phyloP scores from a whole-genome alignment of 2,329 filamentous ascomycete genomes.

The Bipolaris oryzae region DNA sequence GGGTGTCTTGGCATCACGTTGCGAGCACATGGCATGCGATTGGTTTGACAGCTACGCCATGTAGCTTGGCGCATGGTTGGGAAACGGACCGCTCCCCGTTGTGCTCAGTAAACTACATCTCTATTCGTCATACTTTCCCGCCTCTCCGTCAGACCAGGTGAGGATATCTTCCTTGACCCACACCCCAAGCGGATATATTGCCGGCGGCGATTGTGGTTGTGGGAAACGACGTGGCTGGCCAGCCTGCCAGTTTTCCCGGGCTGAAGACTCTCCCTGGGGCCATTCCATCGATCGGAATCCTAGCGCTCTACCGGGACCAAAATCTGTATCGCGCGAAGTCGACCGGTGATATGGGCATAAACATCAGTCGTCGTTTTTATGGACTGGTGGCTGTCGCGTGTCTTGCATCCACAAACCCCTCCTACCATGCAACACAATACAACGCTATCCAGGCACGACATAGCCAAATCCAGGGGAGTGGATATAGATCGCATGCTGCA shows the following conservation, averaged over 20 bases:
- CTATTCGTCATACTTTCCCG: conserved; percentile 14
- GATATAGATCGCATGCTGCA: conserved; percentile 19
- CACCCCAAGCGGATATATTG: conserved; percentile 4
- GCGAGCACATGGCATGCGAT: conserved; percentile 21
- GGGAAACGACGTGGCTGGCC: neutral
- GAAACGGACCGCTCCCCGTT: conserved; percentile 17
- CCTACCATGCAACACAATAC: conserved; percentile 1
- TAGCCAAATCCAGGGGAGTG: conserved; percentile 8
- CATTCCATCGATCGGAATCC: neutral
- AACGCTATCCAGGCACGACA: neutral
- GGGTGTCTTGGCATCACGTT: conserved; percentile 26
- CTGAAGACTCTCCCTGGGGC: neutral
- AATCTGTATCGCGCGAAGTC: neutral
- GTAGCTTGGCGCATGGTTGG: conserved; percentile 8
- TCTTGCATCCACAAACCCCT: neutral
- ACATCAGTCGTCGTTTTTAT: neutral
- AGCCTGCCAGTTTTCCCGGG: neutral
- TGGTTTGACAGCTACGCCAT: conserved; percentile 13
- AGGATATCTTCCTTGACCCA: conserved; percentile 7
- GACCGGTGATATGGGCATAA: neutral
- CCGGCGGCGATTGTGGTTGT: neutral
- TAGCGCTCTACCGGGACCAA: neutral
- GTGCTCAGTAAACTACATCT: conserved; percentile 7
- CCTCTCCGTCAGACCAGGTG: neutral
- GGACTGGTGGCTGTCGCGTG: conserved; percentile 8